These are phyloP conservation scores for Emmonsiellopsis sp. DNA, from an alignment of 2,329 filamentous ascomycete genomes.

Conservation along the genomic window DNA sequence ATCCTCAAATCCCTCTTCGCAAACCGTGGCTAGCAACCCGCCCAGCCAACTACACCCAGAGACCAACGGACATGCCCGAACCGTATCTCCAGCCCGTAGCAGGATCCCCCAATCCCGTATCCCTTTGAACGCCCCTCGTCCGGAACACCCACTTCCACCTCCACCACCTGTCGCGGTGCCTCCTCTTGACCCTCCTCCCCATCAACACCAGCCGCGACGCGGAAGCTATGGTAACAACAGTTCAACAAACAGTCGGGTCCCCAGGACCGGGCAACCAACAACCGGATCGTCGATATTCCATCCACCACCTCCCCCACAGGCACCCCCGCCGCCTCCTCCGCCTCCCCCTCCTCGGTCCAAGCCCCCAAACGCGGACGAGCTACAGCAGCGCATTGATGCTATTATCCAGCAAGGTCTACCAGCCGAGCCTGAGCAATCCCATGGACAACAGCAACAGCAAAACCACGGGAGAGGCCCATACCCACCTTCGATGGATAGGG, in stretches of 20 bases:
- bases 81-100: conserved; percentile 1
- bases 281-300: background rate
- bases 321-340: background rate
- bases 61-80: background rate
- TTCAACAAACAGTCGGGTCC: background rate
- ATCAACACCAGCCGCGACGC: background rate
- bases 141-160: conserved; percentile 1
- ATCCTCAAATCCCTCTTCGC: conserved; percentile 1
- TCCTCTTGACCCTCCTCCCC: background rate
- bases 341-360: background rate
- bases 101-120: background rate
- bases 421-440: background rate
- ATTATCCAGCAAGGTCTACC: conserved; percentile 4
- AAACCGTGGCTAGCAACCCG: background rate
- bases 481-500: conserved; percentile 1
- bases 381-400: conserved; percentile 6
- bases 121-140: background rate
- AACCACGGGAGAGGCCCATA: background rate
- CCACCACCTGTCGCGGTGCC: background rate
- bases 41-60: background rate
- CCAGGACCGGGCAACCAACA: background rate
- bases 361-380: background rate
- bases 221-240: background rate
- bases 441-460: background rate
- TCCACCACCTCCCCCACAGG: conserved; percentile 2